A percentile compares a stretch with the other conserved stretches of the same genome.
Evolutionary conservation across 768 basidiomycete species (phyloP).

Genomic region (Psilocybe sp.): DNA sequence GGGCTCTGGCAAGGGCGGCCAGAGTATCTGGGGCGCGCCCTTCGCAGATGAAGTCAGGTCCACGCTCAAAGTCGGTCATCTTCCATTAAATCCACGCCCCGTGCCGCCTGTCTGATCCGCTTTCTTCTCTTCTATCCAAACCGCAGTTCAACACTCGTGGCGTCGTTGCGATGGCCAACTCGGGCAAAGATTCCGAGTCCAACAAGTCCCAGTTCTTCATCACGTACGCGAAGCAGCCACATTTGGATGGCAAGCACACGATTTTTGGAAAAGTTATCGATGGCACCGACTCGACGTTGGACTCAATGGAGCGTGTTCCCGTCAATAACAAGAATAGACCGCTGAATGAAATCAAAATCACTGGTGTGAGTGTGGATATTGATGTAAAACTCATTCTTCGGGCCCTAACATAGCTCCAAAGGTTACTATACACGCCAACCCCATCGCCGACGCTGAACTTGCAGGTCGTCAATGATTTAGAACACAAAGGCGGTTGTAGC

Average conservation of each 20-base stretch:
- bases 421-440: constrained; percentile 93
- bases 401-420: constrained; percentile 19
- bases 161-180: constrained; percentile 97
- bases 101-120: background rate
- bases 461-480: constrained; percentile 26
- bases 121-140: constrained; percentile 16
- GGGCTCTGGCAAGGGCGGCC: constrained; percentile 92
- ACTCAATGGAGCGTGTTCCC: constrained; percentile 89
- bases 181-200: constrained; percentile 87
- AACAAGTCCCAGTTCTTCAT: constrained; percentile 94
- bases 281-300: constrained; percentile 90
- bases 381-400: background rate
- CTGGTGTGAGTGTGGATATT: constrained; percentile 51
- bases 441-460: constrained; percentile 78
- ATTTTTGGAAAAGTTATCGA: constrained; percentile 99
- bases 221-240: constrained; percentile 88
- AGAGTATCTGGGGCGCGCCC: constrained; percentile 93
- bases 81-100: background rate
- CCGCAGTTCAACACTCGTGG: constrained; percentile 91
- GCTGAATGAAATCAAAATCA: constrained; percentile 78
- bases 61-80: constrained; percentile 75
- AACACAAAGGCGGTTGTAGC: too few species aligned
- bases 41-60: constrained; percentile 92
- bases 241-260: constrained; percentile 92
- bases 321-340: constrained; percentile 92